Percentiles rank a stretch among this genome's conserved stretches.
These are phyloP conservation scores for Talaromyces islandicus DNA, from an alignment of 2,329 filamentous ascomycete species.

Conservation along the genomic window DNA sequence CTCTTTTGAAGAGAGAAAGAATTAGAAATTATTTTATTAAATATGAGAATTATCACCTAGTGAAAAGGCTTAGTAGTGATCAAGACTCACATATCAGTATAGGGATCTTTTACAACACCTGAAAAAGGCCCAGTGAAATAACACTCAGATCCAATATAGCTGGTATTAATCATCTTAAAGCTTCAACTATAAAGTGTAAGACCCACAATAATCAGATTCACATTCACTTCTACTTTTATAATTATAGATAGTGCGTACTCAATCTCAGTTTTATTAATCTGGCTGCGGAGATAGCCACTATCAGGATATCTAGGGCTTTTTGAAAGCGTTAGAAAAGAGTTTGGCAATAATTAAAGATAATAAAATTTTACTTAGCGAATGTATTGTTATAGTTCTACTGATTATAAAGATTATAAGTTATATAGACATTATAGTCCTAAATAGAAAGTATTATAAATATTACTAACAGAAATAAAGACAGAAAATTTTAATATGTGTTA, in stretches of 20 bases:
- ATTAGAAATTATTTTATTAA: neutral
- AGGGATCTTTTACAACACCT: neutral
- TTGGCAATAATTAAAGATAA: neutral
- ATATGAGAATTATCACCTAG: neutral
- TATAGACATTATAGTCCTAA: slow-evolving; percentile 30
- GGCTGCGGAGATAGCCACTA: slow-evolving; percentile 28
- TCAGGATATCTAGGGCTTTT: slow-evolving; percentile 16
- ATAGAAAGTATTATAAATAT: neutral
- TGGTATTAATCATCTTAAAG: neutral
- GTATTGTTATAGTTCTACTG: slow-evolving; percentile 22
- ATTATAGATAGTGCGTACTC: slow-evolving; percentile 24
- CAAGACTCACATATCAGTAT: neutral
- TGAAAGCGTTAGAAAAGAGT: neutral
- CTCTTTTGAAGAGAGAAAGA: neutral
- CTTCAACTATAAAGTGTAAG: neutral
- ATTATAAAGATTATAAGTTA: slow-evolving; percentile 35
- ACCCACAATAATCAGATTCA: slow-evolving; percentile 12
- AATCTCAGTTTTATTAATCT: slow-evolving; percentile 37
- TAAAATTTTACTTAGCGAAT: slow-evolving; percentile 4
- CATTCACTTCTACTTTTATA: slow-evolving; percentile 28
- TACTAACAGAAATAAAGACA: neutral
- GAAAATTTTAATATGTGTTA: slow-evolving; percentile 3
- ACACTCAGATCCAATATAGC: neutral
- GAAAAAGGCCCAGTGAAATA: neutral
- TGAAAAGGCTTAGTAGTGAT: neutral